These are phyloP conservation scores for Fusarium concolor DNA, from an alignment of 2,329 filamentous ascomycete species.

Conservation along the genomic window DNA sequence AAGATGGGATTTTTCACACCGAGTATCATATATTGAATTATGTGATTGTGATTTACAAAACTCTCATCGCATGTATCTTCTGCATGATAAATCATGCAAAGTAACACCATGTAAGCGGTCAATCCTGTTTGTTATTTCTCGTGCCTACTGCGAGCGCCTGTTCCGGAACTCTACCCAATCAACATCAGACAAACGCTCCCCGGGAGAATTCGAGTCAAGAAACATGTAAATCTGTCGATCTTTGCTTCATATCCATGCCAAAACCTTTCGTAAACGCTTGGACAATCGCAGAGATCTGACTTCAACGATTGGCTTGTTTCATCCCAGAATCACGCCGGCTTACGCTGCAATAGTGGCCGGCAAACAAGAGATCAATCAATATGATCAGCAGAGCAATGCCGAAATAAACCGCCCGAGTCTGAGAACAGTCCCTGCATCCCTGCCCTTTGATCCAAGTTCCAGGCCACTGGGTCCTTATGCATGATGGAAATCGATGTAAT, in stretches of 20 bases:
- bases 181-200: neutral
- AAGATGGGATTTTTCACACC: too few relatives aligned
- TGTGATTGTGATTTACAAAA: too few relatives aligned
- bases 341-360: neutral
- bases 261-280: neutral
- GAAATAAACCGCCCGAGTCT: neutral
- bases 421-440: neutral
- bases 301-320: neutral
- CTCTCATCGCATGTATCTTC: too few relatives aligned
- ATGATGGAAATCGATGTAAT: neutral
- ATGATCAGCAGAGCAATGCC: neutral
- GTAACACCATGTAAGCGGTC: too few relatives aligned
- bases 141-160: neutral
- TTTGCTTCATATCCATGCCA: neutral
- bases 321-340: neutral
- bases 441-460: neutral
- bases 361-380: neutral
- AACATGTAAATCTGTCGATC: neutral
- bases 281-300: neutral
- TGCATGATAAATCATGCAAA: too few relatives aligned
- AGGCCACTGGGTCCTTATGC: neutral
- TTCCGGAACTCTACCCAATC: neutral
- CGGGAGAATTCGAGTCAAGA: neutral
- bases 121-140: neutral
- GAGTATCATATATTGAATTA: too few relatives aligned